These are phyloP conservation scores for Protomyces inundatus DNA, from an alignment of 1,139 yeast species.

Conservation along the genomic window DNA sequence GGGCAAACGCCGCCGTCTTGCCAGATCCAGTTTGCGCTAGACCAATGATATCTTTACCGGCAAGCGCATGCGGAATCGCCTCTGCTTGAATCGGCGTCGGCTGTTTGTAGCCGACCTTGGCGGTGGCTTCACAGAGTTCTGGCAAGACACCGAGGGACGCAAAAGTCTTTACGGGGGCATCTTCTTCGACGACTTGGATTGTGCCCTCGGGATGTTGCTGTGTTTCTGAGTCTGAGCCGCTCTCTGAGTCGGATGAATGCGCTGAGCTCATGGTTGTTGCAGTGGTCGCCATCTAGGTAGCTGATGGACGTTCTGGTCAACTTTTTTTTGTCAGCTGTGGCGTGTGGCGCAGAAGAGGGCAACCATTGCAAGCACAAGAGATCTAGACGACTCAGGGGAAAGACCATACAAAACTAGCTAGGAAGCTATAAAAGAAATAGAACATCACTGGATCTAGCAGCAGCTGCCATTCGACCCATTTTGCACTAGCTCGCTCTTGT, in stretches of 20 bases:
- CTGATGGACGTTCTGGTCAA: too few species aligned
- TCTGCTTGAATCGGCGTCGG: slow-evolving; percentile 95
- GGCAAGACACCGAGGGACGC: slow-evolving; percentile 58
- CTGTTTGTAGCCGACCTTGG: slow-evolving; percentile 68
- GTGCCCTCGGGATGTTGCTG: neutral
- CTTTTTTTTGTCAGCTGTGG: too few species aligned
- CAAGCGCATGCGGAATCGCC: slow-evolving; percentile 84
- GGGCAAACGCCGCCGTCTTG: slow-evolving; percentile 92
- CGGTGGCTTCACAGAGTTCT: slow-evolving; percentile 66
- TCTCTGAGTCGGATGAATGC: neutral
- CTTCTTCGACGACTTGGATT: slow-evolving; percentile 7
- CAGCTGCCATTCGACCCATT: neutral
- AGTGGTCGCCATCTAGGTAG: too few species aligned
- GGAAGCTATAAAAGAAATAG: too few species aligned
- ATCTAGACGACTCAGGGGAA: too few species aligned
- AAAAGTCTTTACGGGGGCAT: slow-evolving; percentile 12
- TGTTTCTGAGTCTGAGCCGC: neutral
- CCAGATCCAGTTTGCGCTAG: slow-evolving; percentile 99
- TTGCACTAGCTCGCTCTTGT: slow-evolving; percentile 1
- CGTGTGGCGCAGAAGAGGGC: too few species aligned
- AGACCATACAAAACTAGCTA: too few species aligned
- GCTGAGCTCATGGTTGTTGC: neutral
- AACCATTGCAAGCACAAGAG: too few species aligned
- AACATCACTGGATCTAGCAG: too few species aligned
- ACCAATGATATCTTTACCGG: slow-evolving; percentile 94